Base-by-base conservation (phyloP, 2,329 filamentous ascomycete species). In the Botrytis medusae region DNA sequence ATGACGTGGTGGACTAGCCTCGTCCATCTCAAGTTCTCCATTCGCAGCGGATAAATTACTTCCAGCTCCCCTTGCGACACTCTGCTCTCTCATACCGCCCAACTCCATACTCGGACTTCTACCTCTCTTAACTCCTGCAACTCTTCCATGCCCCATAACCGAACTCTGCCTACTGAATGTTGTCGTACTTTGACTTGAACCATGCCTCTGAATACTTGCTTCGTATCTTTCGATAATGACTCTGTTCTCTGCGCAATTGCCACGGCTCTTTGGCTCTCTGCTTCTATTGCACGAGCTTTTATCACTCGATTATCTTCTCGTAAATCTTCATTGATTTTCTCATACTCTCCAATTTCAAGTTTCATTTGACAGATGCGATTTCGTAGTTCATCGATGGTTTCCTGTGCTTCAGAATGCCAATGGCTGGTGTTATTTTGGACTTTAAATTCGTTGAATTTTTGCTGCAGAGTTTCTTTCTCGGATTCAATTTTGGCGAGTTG, bases 131-230 rank as follows among this genome's bases (percentile, higher is more conserved):
- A 14, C 32, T 12, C 62, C 44, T 12, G 42, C 29, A 10, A 20
- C 1, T 14, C 25, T 4, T 29, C 18, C n/a, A 4, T 14, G 32
- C 0, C 20, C 5, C 16, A 18, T 20, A 32, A 1, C 2, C 3
- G 42, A 44, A 34, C 4, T 20, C 42, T 60, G 32, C 20, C 20
- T 57, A 57, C 29, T 59, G 18, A 46, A 46, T 46, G 18, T 46
- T 8, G 44, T 18, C 18, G 18, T 46, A 46, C 44, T 46, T 46
- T 46, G 44, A 46, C 18, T 46, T 14, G 44, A 46, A 46, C 22
- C 37, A 37, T 46, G 44, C 18, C 18, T 18, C 18, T 46, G 44
- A 9, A 46, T 46, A 46, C 18, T 46, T 20, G 44, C 44, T 46
- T 46, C 44, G 44, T 46, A 46, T 46, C 44, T 46, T 20, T 22